A percentile compares a stretch with the other conserved stretches of the same genome.
These are phyloP conservation scores for Drechslera avenae DNA, from an alignment of 2,329 filamentous ascomycete species.

Conservation along the genomic window DNA sequence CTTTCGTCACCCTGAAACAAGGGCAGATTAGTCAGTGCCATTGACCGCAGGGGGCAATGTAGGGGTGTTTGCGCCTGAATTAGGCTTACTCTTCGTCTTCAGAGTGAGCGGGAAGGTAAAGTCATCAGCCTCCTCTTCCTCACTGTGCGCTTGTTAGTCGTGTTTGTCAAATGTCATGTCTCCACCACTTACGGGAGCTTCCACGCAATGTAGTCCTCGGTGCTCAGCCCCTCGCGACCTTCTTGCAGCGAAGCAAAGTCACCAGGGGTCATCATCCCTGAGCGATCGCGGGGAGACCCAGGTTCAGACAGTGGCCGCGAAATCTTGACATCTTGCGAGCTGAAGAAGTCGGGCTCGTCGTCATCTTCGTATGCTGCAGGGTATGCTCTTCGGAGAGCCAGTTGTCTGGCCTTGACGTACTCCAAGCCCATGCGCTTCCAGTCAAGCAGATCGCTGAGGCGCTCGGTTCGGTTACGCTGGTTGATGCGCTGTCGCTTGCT, in stretches of 20 bases:
- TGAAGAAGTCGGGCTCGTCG: conserved; percentile 88
- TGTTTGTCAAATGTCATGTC: neutral
- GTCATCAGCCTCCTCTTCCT: conserved; percentile 88
- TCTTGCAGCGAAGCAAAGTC: conserved; percentile 98
- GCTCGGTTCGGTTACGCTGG: conserved; percentile 94
- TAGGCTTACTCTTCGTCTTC: conserved; percentile 52
- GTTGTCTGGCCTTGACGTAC: conserved; percentile 94
- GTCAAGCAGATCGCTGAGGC: conserved; percentile 90
- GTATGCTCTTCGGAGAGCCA: conserved; percentile 90
- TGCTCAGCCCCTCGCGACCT: conserved; percentile 87
- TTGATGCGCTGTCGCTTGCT: conserved; percentile 97
- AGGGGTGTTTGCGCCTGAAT: conserved; percentile 40
- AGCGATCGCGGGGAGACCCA: conserved; percentile 85
- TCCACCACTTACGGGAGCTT: conserved; percentile 82
- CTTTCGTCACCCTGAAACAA: conserved; percentile 9
- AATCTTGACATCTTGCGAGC: conserved; percentile 92
- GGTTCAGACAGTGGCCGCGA: conserved; percentile 92
- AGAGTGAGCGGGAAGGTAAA: conserved; percentile 74
- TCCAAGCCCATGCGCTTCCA: conserved; percentile 99
- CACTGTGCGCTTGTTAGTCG: conserved; percentile 51
- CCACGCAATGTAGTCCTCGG: conserved; percentile 98
- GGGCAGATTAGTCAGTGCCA: conserved; percentile 28
- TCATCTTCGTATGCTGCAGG: conserved; percentile 78
- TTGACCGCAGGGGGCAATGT: conserved; percentile 34
- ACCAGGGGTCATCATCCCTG: conserved; percentile 98